Conservation (phyloP, 768 basidiomycete genomes). For the Mycena albidolilacea region DNA sequence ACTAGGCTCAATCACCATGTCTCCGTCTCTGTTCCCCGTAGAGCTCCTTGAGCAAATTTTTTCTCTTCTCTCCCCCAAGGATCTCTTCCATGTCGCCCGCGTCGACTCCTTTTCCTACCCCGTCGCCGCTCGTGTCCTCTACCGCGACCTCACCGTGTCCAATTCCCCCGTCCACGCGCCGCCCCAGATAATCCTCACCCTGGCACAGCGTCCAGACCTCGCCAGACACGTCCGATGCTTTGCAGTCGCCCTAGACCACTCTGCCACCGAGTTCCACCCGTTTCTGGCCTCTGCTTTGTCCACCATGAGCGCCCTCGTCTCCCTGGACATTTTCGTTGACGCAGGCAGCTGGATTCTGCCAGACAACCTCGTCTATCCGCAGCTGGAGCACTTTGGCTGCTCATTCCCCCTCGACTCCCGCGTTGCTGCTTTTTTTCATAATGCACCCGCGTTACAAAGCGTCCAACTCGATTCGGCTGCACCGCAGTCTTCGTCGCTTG, state of each 20-base stretch:
- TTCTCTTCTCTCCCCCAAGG: constrained; percentile 44
- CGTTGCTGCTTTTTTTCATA: constrained; percentile 72
- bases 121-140: constrained; percentile 74
- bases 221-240: constrained; percentile 76
- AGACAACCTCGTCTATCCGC: constrained; percentile 54
- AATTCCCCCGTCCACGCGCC: constrained; percentile 54
- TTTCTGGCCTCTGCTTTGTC: constrained; percentile 71
- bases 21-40: constrained; percentile 67
- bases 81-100: constrained; percentile 67
- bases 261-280: constrained; percentile 55
- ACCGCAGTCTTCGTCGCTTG: constrained; percentile 53
- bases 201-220: constrained; percentile 70
- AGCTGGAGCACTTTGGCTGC: constrained; percentile 69
- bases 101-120: constrained; percentile 58
- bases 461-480: constrained; percentile 69
- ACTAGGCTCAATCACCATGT: too few species aligned
- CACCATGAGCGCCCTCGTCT: constrained; percentile 72
- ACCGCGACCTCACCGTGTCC: constrained; percentile 68
- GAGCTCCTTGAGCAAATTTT: constrained; percentile 75
- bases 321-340: constrained; percentile 71
- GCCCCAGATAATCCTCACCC: constrained; percentile 62
- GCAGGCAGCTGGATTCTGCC: constrained; percentile 70
- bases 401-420: constrained; percentile 74
- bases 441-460: constrained; percentile 61
- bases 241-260: constrained; percentile 64